Conservation (phyloP, 352 stramenopile species). For the Globisporangium nodosum region DNA sequence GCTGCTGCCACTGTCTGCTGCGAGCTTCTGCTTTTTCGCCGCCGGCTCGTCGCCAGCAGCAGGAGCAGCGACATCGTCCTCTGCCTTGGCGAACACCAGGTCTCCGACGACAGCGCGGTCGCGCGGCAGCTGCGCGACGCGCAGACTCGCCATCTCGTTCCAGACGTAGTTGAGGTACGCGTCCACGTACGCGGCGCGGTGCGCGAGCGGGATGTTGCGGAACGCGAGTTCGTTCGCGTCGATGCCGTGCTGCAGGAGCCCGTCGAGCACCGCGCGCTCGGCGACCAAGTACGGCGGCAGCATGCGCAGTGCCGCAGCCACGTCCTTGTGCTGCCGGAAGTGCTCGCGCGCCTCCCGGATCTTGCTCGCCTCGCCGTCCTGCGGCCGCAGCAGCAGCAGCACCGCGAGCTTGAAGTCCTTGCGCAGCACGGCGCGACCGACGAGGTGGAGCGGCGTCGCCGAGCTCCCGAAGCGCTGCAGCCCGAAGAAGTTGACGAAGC, state of each 20-base stretch:
- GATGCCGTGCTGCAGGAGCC: conserved; percentile 64
- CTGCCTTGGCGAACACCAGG: conserved; percentile 61
- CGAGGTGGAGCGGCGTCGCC: conserved; percentile 69
- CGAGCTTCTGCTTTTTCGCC: conserved; percentile 10
- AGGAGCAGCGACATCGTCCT: not conserved
- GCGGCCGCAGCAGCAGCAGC: conserved; percentile 87
- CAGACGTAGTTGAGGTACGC: conserved; percentile 93
- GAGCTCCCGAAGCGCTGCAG: conserved; percentile 93
- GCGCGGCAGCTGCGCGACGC: conserved; percentile 64
- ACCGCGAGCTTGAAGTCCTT: conserved; percentile 92
- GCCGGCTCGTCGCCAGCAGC: conserved; percentile 8
- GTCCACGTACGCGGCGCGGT: conserved; percentile 66
- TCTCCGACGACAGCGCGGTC: conserved; percentile 81
- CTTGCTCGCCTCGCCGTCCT: conserved; percentile 80
- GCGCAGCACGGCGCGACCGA: conserved; percentile 91
- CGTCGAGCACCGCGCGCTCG: conserved; percentile 70
- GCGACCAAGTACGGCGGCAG: conserved; percentile 66
- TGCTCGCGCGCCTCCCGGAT: conserved; percentile 71
- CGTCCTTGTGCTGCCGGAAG: conserved; percentile 81
- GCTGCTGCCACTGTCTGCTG: conserved; percentile 1
- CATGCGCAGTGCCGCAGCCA: conserved; percentile 68
- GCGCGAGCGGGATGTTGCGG: conserved; percentile 48
- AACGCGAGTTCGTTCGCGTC: conserved; percentile 71
- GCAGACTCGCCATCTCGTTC: conserved; percentile 92
- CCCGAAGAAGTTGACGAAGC: conserved; percentile 98